Evolutionary conservation across 352 stramenopile genomes (phyloP).

Genomic region (Phytophthora sp.): DNA sequence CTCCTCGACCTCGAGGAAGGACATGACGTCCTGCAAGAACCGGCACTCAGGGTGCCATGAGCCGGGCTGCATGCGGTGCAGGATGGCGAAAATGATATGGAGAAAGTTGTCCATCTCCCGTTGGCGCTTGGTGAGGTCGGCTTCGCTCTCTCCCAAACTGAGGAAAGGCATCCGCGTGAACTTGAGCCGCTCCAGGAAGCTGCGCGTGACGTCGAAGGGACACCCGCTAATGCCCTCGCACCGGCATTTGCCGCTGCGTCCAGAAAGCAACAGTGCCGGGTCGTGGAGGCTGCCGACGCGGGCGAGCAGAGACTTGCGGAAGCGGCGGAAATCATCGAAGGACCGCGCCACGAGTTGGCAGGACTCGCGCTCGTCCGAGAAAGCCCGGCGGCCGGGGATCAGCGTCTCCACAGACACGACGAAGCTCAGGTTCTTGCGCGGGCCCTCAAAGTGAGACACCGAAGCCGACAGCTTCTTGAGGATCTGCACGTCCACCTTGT

Average conservation of each 20-base stretch:
- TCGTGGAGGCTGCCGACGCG: constrained; percentile 62
- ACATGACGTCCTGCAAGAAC: constrained; percentile 83
- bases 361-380: constrained; percentile 70
- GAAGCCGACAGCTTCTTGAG: constrained; percentile 82
- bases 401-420: constrained; percentile 82
- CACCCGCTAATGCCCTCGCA: constrained; percentile 66
- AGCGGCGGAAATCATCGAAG: constrained; percentile 79
- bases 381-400: constrained; percentile 56
- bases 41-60: constrained; percentile 73
- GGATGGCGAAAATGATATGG: constrained; percentile 77
- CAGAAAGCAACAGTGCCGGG: constrained; percentile 39
- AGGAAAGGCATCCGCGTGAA: constrained; percentile 83
- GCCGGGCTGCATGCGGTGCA: constrained; percentile 76
- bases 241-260: constrained; percentile 54
- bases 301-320: constrained; percentile 74
- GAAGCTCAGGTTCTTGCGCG: constrained; percentile 79
- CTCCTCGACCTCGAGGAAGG: constrained; percentile 81
- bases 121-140: constrained; percentile 67
- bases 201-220: constrained; percentile 72
- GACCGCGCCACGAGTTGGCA: constrained; percentile 75
- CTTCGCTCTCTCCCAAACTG: constrained; percentile 45
- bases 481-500: constrained; percentile 76
- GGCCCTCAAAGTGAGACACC: constrained; percentile 70
- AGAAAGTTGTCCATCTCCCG: constrained; percentile 87
- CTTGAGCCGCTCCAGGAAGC: constrained; percentile 75